Evolutionary conservation across 2,329 filamentous ascomycete genomes (phyloP), one percentile per base, ranked within the genome.

Genomic region (Colletotrichum theobromicola): DNA sequence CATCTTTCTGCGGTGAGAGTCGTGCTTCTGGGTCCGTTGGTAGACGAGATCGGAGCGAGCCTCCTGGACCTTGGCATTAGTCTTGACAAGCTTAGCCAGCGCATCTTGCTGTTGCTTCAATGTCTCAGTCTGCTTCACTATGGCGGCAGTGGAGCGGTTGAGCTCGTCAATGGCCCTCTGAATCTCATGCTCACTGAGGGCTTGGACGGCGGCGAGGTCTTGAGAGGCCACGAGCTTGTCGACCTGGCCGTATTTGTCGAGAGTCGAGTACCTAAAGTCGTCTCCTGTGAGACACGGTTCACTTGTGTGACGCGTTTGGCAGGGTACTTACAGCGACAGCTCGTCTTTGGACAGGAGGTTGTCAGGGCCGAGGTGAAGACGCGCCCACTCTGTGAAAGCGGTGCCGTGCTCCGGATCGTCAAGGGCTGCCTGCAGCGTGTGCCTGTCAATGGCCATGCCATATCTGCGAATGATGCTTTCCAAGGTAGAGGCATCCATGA

Each of bases 91-190:
- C 28, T 90, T 81, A 37, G 87, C 86, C 67, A 94, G 81, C 12
- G 92, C 91, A 77, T 90, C 88, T 74, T 91, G 90, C 81, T 95
- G 93, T 65, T 88, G 86, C 70, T 88, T 88, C 21, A 95, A 81
- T 1, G 88, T 85, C 79, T 91, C 90, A 32, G 88, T 92, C 79
- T 94, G 93, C 81, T 89, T 89, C 75, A 90, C 87, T 32, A 94
- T 93, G 21, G 88, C 88, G 21, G 87, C 87, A 1, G 93, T 94
- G 2, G 93, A 94, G 46, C 86, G 86, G 74, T 90, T 87, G n/a
- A 95, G 85, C 67, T 93, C 90, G 4, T 89, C 87, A 64, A 94
- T 91, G 18, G 93, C 93, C 53, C 85, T 82, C 67, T 86, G 86
- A 70, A 94, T 85, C 66, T 94, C 91, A 30, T 88, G 84, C 72